Evolutionary conservation across 75 land plant species (phyloP).

Genomic region (Cunninghamia lanceolata): DNA sequence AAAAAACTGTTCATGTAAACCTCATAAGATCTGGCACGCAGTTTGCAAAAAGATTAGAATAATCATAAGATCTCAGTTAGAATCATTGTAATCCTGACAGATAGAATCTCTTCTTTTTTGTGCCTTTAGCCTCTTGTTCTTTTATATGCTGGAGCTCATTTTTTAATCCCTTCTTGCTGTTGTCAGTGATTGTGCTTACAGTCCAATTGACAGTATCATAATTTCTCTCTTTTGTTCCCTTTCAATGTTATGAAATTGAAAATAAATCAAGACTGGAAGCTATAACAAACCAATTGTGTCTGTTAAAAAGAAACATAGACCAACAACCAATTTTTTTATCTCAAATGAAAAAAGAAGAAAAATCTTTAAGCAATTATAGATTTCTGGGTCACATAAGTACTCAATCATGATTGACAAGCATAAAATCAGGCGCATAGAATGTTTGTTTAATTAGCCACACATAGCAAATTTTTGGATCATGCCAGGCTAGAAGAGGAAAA

Average conservation of each 20-base stretch:
- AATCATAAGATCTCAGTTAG: too few species aligned
- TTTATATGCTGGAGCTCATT: not conserved
- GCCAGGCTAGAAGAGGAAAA: not conserved
- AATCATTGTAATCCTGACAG: not conserved
- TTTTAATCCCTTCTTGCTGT: not conserved
- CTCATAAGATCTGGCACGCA: not conserved
- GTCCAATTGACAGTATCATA: not conserved
- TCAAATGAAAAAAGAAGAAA: not conserved
- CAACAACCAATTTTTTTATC: not conserved
- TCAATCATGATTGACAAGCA: not conserved
- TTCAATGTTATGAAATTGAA: not conserved
- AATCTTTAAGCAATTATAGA: not conserved
- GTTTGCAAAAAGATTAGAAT: not conserved
- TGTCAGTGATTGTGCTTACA: not conserved
- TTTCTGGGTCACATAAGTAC: not conserved
- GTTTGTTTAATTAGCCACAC: not conserved
- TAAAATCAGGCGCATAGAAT: not conserved
- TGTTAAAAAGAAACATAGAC: not conserved
- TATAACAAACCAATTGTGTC: not conserved
- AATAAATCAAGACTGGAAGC: not conserved
- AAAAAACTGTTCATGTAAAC: not conserved
- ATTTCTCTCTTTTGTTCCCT: not conserved
- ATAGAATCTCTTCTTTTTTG: not conserved
- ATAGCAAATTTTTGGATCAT: not conserved
- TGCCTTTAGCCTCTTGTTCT: not conserved